Evolutionary conservation across 805 yeast species (phyloP), one percentile per base, ranked within the genome.

Genomic region (Yarrowia sp.): DNA sequence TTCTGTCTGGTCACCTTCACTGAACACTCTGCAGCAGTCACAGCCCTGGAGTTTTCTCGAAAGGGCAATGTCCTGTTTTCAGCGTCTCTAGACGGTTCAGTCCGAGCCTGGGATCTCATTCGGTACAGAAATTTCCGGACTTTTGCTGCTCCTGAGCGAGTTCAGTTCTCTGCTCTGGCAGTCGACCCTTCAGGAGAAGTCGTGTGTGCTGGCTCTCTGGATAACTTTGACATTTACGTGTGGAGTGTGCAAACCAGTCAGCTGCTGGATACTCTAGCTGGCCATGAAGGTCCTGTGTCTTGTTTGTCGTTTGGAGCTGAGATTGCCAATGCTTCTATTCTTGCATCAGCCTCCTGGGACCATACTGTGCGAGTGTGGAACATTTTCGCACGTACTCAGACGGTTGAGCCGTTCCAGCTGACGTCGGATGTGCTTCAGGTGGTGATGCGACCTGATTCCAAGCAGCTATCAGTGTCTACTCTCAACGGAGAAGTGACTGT

Each of bases 161-260:
- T 92, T 32, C 97, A 92, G 73, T 95, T 93, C 76, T 87, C 86
- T 61, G 84, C 91, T 63, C 77, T 95, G 67, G 98, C 98, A 0
- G 96, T 92, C 47, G 99, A 95, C 75, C 97, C 98, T 33, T 88
- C 96, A 72, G 99, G 98, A 36, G 99, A 95, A 76, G 87, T 95
- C 61, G 95, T 95, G 2, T 92, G 95, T 72, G 99, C 98, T 3
- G 97, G 97, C 1, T 89, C 97, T 3, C 80, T 86, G 47, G 97
- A 92, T 73, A 88, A 87, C 68, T 95, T 87, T 76, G 96, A 90
- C 66, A 89, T 95, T 66, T 92, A 89, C 73, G 91, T 95, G 38
- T 95, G 99, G 99, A 90, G 97, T 6, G 98, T 95, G 1, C 98
- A 95, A 78, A 92, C 98, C 0, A 88, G 96, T 1, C 97, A 92